Evolutionary conservation across 108 stramenopile species (phyloP), one percentile per base, ranked within the genome.

Genomic region (Skeletonema tropicum): DNA sequence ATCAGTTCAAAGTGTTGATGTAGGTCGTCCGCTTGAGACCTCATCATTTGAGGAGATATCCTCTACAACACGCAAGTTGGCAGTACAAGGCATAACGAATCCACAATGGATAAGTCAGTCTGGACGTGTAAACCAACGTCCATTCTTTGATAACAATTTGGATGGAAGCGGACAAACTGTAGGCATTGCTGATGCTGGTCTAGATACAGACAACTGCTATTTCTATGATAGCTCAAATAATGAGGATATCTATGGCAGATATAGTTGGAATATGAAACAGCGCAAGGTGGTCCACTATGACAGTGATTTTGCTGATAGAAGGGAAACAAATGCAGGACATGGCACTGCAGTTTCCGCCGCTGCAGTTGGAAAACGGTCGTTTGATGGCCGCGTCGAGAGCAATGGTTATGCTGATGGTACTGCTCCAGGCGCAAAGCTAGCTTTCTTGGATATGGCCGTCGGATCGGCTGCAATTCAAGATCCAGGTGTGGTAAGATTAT

Each of bases 391-490:
- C 2, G 52, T 41, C 13, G 78, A 79, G 35, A 80, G 66, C 46
- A 57, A n/a, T 14, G 81, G 77, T 29, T 60, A 70, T 57, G 85
- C 75, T 17, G 78, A 83, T 48, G 86, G 86, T 1, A 45, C 75
- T 3, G 86, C 86, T 42, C 76, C 76, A 11, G 86, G 70, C 10
- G 79, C 85, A 0, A 75, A 73, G 23, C 12, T 88, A n/a, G 68
- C 77, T 32, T 84, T 88, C 23, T 84, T 86, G 41, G 87, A 88
- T 46, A 83, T 88, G 67, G 87, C 73, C 19, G 72, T 76, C 38
- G 74, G 33, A 12, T 46, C 48, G 15, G 35, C 39, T 70, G 70
- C 72, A 10, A 76, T 81, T 64, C 25, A 30, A n/a, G 80, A 81
- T 66, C 80, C 80, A 42, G 80, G 80, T 3, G 75, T 72, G 8